phyloP scores from a whole-genome alignment of 768 basidiomycete genomes.

The Pleurotus platypus region DNA sequence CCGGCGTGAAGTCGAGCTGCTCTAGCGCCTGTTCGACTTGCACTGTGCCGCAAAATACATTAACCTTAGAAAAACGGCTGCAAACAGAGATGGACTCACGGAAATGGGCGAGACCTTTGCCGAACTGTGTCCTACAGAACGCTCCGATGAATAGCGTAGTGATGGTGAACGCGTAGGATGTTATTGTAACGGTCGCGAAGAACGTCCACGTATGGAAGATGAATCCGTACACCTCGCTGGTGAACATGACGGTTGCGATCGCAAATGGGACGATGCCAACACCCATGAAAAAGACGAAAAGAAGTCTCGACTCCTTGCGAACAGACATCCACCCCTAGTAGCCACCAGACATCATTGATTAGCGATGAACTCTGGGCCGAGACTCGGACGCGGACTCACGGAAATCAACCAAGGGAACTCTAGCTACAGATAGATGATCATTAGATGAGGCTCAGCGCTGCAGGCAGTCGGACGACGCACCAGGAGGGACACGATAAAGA shows the following conservation, averaged over 20 bases:
- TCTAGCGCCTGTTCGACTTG: constrained; percentile 36
- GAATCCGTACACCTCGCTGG: constrained; percentile 34
- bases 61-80: too few species aligned
- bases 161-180: constrained; percentile 37
- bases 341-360: background rate
- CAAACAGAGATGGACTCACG: constrained; percentile 28
- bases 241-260: background rate
- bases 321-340: constrained; percentile 47
- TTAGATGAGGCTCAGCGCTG: background rate
- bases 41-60: constrained; percentile 20
- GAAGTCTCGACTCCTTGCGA: constrained; percentile 35
- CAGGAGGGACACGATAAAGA: constrained; percentile 33
- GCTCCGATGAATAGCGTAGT: constrained; percentile 39
- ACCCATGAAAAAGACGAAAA: constrained; percentile 34
- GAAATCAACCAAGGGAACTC: constrained; percentile 43
- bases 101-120: constrained; percentile 50
- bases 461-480: constrained; percentile 25
- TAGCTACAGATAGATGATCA: constrained; percentile 22
- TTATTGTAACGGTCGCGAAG: constrained; percentile 43
- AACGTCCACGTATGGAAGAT: constrained; percentile 43
- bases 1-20: constrained; percentile 39
- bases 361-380: background rate
- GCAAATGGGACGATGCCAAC: constrained; percentile 14
- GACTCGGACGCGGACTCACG: constrained; percentile 22
- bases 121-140: constrained; percentile 51